phyloP scores from a whole-genome alignment of 768 basidiomycete species.

The Lentinula edodes region DNA sequence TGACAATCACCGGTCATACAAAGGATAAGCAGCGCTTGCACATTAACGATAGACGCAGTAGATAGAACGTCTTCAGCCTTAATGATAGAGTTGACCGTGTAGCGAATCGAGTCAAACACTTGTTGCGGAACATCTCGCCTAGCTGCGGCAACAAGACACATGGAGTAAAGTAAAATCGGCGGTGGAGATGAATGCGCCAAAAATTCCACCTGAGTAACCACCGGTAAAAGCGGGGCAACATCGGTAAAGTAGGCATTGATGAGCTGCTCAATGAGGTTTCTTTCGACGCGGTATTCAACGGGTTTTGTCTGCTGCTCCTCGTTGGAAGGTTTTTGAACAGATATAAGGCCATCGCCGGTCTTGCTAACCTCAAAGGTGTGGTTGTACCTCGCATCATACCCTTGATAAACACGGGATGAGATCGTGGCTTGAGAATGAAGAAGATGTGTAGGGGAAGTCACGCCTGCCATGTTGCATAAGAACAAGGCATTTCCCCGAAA shows the following conservation, averaged over 20 bases:
- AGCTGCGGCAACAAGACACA: constrained; percentile 89
- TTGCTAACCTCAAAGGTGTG: constrained; percentile 84
- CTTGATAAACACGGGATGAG: constrained; percentile 79
- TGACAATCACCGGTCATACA: constrained; percentile 89
- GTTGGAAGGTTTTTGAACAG: constrained; percentile 58
- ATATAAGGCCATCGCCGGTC: constrained; percentile 83
- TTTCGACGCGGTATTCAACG: constrained; percentile 68
- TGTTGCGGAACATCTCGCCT: constrained; percentile 76
- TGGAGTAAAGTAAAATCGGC: constrained; percentile 84
- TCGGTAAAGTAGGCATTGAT: constrained; percentile 90
- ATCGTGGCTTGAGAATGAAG: constrained; percentile 87
- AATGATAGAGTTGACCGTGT: constrained; percentile 80
- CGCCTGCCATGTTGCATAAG: constrained; percentile 58
- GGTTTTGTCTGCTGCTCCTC: constrained; percentile 60
- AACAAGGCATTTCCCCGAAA: constrained; percentile 21
- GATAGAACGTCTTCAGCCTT: constrained; percentile 89
- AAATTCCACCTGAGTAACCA: constrained; percentile 88
- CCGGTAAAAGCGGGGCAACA: constrained; percentile 83
- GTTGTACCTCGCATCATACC: constrained; percentile 83
- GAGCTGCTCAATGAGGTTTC: constrained; percentile 72
- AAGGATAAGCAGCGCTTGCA: constrained; percentile 82
- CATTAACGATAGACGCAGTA: constrained; percentile 78
- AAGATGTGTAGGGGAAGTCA: constrained; percentile 81
- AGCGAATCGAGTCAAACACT: constrained; percentile 88
- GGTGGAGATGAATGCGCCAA: constrained; percentile 67